These are phyloP conservation scores for Pythium rhizo-oryzae DNA, from an alignment of 352 stramenopile genomes.

Conservation along the genomic window DNA sequence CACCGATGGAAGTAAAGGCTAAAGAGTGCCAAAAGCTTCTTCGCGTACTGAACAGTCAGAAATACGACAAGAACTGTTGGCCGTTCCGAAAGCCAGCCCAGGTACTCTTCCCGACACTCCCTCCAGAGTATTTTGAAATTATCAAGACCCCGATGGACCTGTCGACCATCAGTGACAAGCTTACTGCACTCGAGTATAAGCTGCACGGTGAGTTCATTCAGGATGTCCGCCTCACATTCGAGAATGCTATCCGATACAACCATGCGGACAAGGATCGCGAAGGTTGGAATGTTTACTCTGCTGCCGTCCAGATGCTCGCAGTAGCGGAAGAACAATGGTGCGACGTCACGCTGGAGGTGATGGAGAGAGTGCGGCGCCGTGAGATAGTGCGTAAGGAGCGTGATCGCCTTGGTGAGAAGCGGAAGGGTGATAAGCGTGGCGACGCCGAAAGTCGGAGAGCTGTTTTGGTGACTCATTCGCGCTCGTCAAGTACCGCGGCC, in stretches of 20 bases:
- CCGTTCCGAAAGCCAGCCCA: conserved; percentile 81
- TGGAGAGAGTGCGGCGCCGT: conserved; percentile 66
- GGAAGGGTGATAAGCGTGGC: conserved; percentile 40
- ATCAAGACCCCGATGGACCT: conserved; percentile 86
- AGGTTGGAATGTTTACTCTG: conserved; percentile 79
- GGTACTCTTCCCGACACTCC: conserved; percentile 73
- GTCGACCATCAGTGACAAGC: conserved; percentile 68
- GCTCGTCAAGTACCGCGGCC: neutral
- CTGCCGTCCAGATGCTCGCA: conserved; percentile 69
- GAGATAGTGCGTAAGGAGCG: conserved; percentile 78
- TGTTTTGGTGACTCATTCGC: neutral
- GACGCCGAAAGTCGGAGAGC: conserved; percentile 32
- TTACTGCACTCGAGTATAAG: conserved; percentile 75
- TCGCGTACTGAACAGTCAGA: conserved; percentile 82
- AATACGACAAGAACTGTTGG: conserved; percentile 88
- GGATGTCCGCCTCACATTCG: conserved; percentile 80
- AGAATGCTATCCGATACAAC: conserved; percentile 87
- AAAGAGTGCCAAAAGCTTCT: conserved; percentile 84
- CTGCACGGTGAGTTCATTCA: conserved; percentile 80
- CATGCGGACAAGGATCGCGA: conserved; percentile 78
- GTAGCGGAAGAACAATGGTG: conserved; percentile 80
- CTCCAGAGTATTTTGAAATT: conserved; percentile 79
- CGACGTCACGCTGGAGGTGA: conserved; percentile 82
- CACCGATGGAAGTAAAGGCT: conserved; percentile 76
- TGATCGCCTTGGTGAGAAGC: conserved; percentile 62